phyloP scores from a whole-genome alignment of 2,329 filamentous ascomycete genomes.

The Aureobasidium mangrovei region DNA sequence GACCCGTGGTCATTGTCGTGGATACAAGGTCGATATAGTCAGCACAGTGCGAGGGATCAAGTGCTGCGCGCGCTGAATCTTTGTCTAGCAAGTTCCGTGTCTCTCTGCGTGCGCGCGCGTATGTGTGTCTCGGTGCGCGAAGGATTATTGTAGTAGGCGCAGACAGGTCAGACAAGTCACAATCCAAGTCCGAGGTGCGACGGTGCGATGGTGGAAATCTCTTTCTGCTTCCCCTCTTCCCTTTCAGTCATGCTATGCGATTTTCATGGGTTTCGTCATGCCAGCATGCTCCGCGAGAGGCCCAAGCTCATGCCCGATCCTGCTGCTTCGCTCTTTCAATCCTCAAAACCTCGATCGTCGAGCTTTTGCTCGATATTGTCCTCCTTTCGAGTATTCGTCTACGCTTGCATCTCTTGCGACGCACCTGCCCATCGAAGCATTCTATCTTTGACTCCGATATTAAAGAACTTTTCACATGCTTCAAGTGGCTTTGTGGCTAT shows the following conservation, averaged over 20 bases:
- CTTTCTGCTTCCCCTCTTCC: conserved; percentile 8
- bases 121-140: conserved; percentile 1
- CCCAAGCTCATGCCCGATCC: background rate
- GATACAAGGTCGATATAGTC: background rate
- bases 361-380: background rate
- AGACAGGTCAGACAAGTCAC: background rate
- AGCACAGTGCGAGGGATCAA: background rate
- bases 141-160: background rate
- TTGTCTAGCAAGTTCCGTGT: conserved; percentile 9
- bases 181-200: background rate
- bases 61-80: conserved; percentile 4
- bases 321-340: background rate
- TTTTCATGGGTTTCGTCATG: background rate
- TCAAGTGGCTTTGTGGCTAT: too few species aligned
- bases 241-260: conserved; percentile 7
- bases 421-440: background rate
- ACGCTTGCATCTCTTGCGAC: background rate
- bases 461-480: too few species aligned
- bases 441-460: too few species aligned
- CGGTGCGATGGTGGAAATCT: conserved; percentile 4
- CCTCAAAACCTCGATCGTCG: background rate
- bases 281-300: background rate
- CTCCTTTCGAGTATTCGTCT: background rate
- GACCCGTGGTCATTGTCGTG: background rate
- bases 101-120: background rate